Base-by-base conservation (phyloP, 2,329 filamentous ascomycete genomes). In the Trichoderma afroharzianum region DNA sequence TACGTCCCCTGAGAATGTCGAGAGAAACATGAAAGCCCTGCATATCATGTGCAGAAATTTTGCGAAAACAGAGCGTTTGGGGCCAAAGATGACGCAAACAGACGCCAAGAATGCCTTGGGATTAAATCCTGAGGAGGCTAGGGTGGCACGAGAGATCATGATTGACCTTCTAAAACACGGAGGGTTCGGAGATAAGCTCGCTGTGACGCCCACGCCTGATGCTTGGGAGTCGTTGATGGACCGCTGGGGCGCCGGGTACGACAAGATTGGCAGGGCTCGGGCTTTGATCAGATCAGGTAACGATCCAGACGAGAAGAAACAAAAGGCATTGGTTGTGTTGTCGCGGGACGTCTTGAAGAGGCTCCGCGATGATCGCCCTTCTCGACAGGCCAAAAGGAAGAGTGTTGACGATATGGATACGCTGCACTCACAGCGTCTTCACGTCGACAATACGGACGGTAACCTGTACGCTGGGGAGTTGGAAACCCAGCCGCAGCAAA, bases 1-100 rank as follows among this genome's bases (percentile, higher is more conserved):
- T 82, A 62, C 85, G 7, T 85, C 88, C 57, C 85, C 87, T 30
- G 85, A 87, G 3, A 84, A 90, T 26, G 80, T 87, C 18, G 89
- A 92, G 57, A 83, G 85, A 55, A 92, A 91, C 78, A 86, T 86
- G 47, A 84, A 93, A 59, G 92, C 93, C 0, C 83, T 97, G 6
- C 93, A 97, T 78, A 88, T 94, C 59, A 90, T 97, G 28, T 94
- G 92, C 77, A 91, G 89, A 32, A 93, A 95, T 81, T 92, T 95
- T 33, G 95, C 92, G 1, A 96, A 96, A 81, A 86, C 92, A 24
- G 90, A 95, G 84, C 88, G 93, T 21, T 76, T 88, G 83, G 14
- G 90, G 63, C 86, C 85, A 39, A 85, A 88, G n/a, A 90, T 95
- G 86, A 91, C 89, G 1, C 87, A 95, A 58, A 87, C 89, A 1